Percentiles rank a stretch among this genome's conserved stretches.
These are phyloP conservation scores for Fusarium algeriense DNA, from an alignment of 2,329 filamentous ascomycete species.

Conservation along the genomic window DNA sequence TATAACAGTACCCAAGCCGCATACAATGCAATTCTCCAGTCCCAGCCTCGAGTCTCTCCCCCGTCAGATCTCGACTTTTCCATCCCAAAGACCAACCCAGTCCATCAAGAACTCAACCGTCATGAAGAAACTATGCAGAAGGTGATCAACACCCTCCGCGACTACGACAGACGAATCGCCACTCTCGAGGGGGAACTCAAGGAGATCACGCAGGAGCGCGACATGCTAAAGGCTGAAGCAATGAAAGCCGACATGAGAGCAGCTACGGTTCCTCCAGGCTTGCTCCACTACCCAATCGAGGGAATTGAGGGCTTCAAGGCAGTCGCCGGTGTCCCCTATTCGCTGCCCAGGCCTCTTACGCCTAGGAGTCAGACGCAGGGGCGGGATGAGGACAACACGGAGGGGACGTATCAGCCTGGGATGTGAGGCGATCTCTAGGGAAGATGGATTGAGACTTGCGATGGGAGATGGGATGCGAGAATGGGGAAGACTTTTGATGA, in stretches of 20 bases:
- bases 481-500: background rate
- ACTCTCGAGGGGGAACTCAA: background rate
- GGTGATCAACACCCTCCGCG: background rate
- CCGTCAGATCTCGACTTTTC: background rate
- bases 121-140: background rate
- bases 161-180: background rate
- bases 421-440: background rate
- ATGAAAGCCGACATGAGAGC: background rate
- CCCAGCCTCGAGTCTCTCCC: background rate
- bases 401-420: background rate
- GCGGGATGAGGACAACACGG: background rate
- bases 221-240: background rate
- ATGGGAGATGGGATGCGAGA: background rate
- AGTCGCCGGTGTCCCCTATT: background rate
- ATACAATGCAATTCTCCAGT: background rate
- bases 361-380: conserved; percentile 14
- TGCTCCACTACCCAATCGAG: background rate
- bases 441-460: background rate
- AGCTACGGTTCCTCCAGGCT: background rate
- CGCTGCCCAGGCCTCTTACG: background rate
- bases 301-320: conserved; percentile 3
- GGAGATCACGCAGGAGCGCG: background rate
- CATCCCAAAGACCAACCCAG: background rate
- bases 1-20: background rate
- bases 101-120: background rate